Conservation (phyloP, 495 filamentous ascomycete genomes). For the Aspergillus campestris region DNA sequence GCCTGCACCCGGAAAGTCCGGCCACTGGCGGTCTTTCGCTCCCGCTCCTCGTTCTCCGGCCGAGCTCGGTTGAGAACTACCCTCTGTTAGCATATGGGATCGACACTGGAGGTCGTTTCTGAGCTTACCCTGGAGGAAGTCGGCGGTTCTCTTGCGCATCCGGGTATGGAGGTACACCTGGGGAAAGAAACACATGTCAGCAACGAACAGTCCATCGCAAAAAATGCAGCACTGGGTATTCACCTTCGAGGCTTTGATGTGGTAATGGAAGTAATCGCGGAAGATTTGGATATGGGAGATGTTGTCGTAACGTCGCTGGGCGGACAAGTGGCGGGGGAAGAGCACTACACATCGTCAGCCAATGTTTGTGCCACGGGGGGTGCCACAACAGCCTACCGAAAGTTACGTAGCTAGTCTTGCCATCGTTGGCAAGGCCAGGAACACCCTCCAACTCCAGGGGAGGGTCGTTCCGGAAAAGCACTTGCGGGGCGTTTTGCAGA, state of each 20-base stretch:
- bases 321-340: constrained; percentile 89
- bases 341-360: constrained; percentile 52
- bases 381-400: constrained; percentile 57
- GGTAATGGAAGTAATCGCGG: constrained; percentile 99
- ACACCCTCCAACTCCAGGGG: constrained; percentile 84
- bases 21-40: constrained; percentile 95
- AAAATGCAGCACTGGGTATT: background rate
- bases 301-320: constrained; percentile 81
- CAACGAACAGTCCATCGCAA: background rate
- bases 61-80: constrained; percentile 81
- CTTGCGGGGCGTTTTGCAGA: constrained; percentile 96
- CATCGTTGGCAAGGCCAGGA: constrained; percentile 65
- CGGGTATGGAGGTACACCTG: constrained; percentile 95
- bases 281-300: constrained; percentile 99
- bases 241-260: constrained; percentile 98
- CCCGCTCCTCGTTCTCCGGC: constrained; percentile 93
- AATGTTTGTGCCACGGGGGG: background rate
- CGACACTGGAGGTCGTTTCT: background rate
- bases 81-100: constrained; percentile 18
- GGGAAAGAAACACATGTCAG: constrained; percentile 4
- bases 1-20: constrained; percentile 79
- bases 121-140: constrained; percentile 83
- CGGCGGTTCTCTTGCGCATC: constrained; percentile 93
- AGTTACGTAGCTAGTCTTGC: constrained; percentile 92
- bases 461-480: constrained; percentile 92